Percentiles rank a stretch among this genome's conserved stretches.
These are phyloP conservation scores for Alloteropsis semialata DNA, from an alignment of 176 grass and related monocot species.

Conservation along the genomic window DNA sequence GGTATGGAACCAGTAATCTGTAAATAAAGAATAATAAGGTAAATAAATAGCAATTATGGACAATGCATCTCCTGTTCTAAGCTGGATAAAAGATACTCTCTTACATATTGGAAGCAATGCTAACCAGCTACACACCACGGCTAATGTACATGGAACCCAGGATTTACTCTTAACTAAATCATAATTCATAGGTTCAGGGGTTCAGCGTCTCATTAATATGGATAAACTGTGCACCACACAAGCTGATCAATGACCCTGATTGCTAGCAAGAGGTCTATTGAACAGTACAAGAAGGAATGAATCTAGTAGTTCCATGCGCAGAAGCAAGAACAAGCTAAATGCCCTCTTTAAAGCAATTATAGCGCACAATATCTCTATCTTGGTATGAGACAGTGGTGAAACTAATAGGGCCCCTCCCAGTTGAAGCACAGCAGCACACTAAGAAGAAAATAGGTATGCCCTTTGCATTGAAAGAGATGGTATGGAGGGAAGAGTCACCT, in stretches of 20 bases:
- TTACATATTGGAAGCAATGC: neutral
- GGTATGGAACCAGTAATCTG: neutral
- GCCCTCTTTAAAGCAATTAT: neutral
- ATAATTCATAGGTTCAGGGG: neutral
- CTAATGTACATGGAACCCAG: neutral
- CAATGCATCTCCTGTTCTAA: conserved; percentile 5
- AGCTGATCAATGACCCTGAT: neutral
- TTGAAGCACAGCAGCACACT: neutral
- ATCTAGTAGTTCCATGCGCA: conserved; percentile 13
- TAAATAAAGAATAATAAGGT: neutral
- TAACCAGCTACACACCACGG: neutral
- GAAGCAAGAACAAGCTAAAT: neutral
- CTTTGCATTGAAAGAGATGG: neutral
- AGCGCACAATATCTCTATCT: neutral
- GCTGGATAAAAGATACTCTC: neutral
- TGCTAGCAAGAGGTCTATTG: conserved; percentile 5
- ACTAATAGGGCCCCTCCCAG: neutral
- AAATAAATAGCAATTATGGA: neutral
- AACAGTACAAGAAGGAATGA: neutral
- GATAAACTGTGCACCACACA: neutral
- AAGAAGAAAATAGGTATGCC: conserved; percentile 20
- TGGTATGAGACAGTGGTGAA: neutral
- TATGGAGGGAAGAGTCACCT: conserved; percentile 49
- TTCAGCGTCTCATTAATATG: neutral
- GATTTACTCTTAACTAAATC: neutral